Conservation (phyloP, 305 asterid species). For the Fraxinus albicans region DNA sequence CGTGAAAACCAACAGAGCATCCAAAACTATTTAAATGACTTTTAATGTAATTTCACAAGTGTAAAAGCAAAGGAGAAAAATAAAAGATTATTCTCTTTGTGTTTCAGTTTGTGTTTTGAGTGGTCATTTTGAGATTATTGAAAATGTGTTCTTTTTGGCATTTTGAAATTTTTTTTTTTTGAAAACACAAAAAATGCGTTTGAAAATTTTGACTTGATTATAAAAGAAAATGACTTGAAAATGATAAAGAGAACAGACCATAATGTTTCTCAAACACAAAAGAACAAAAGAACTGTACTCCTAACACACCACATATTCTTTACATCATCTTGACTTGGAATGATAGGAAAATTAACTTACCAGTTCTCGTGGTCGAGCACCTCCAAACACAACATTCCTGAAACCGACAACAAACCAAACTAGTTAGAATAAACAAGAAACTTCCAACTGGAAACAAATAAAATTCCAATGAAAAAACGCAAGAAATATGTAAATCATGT, state of each 20-base stretch:
- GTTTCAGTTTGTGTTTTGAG: too few relatives aligned
- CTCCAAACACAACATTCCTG: conserved; percentile 76
- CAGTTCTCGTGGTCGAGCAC: conserved; percentile 83
- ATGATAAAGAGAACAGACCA: too few relatives aligned
- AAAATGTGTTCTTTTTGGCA: too few relatives aligned
- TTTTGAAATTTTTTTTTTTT: too few relatives aligned
- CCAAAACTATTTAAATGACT: not conserved
- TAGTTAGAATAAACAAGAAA: conserved; percentile 19
- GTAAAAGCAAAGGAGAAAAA: not conserved
- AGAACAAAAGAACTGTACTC: not conserved
- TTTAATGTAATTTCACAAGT: not conserved
- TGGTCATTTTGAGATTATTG: too few relatives aligned
- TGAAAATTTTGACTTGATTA: too few relatives aligned
- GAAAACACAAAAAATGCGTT: too few relatives aligned
- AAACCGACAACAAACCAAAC: conserved; percentile 27
- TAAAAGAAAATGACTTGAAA: too few relatives aligned
- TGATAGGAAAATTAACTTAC: conserved; percentile 40
- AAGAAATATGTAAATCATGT: not conserved
- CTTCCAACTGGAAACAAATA: not conserved
- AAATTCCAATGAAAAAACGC: conserved; percentile 15
- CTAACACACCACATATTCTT: not conserved
- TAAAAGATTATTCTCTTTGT: too few relatives aligned
- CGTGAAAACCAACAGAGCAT: too few relatives aligned
- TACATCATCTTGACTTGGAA: not conserved
- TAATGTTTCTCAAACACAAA: not conserved